Evolutionary conservation across 169 alveolate species (phyloP).

Genomic region (Amoebophrya sp.): DNA sequence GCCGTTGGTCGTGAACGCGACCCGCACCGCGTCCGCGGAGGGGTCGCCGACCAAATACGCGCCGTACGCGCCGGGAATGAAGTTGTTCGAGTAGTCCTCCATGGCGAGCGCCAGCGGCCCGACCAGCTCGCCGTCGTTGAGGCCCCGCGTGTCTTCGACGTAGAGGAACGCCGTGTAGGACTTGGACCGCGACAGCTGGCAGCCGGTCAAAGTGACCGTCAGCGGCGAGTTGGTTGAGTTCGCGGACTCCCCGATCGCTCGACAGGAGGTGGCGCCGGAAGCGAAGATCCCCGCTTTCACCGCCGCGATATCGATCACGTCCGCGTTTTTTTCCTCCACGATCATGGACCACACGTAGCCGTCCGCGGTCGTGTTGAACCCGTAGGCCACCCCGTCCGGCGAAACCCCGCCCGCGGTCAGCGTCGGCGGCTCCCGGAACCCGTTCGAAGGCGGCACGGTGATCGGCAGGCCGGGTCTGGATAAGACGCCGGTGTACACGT

Average conservation of each 20-base stretch:
- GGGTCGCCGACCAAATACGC: not conserved
- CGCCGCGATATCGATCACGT: not conserved
- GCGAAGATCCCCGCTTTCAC: conserved; percentile 18
- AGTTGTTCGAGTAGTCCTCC: not conserved
- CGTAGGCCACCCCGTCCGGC: not conserved
- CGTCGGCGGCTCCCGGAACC: not conserved
- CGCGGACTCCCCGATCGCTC: not conserved
- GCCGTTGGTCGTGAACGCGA: not conserved
- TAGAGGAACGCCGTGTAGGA: conserved; percentile 3
- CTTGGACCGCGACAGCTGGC: not conserved
- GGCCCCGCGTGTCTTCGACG: conserved; percentile 1
- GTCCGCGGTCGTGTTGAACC: not conserved
- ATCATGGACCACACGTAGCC: not conserved
- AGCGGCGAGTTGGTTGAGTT: not conserved
- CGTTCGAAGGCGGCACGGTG: not conserved
- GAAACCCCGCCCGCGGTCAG: not conserved
- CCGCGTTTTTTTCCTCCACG: not conserved
- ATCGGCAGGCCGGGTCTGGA: not conserved
- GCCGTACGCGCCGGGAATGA: not conserved
- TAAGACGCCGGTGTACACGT: not conserved
- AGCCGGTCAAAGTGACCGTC: not conserved
- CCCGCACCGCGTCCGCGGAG: not conserved
- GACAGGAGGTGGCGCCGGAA: conserved; percentile 2
- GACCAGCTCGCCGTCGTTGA: conserved; percentile 7
- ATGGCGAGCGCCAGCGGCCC: not conserved